phyloP scores from a whole-genome alignment of 192 early-diverging fungal species.

The Coemansia sp. region DNA sequence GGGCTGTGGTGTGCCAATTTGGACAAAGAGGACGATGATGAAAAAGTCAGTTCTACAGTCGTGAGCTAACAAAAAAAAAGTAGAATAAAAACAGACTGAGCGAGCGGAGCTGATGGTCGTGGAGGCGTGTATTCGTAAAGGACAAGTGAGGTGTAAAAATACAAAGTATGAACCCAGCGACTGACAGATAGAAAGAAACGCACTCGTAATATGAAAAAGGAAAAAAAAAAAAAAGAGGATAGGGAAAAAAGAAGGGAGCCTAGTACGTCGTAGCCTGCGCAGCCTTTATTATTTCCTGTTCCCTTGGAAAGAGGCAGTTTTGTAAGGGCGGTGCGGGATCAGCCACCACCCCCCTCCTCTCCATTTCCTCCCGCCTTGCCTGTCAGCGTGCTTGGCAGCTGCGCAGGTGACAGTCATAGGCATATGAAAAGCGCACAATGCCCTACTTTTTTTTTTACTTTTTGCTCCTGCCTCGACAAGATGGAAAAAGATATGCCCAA shows the following conservation, averaged over 20 bases:
- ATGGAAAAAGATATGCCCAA: too few relatives aligned
- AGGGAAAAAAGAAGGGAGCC: background rate
- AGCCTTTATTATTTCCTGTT: background rate
- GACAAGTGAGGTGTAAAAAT: constrained; percentile 1
- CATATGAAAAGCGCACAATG: constrained; percentile 2
- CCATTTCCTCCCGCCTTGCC: too few relatives aligned
- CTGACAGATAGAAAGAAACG: background rate
- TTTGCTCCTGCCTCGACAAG: background rate
- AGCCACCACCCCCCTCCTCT: background rate
- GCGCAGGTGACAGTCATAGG: background rate
- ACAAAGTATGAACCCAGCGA: background rate
- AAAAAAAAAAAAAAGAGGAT: background rate
- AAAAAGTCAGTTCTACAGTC: too few relatives aligned
- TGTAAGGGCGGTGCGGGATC: background rate
- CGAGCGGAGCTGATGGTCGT: too few relatives aligned
- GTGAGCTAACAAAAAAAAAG: too few relatives aligned
- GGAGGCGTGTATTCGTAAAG: background rate
- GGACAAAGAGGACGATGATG: background rate
- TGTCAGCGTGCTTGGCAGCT: constrained; percentile 3
- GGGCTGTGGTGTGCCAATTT: background rate
- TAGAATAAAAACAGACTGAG: too few relatives aligned
- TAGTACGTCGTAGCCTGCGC: background rate
- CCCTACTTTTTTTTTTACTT: background rate
- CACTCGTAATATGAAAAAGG: constrained; percentile 8
- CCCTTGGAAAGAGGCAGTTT: background rate